Percentiles rank a stretch among this genome's conserved stretches.
phyloP scores from a whole-genome alignment of 495 filamentous ascomycete species.

The Pseudomonodictys pantanalensis region DNA sequence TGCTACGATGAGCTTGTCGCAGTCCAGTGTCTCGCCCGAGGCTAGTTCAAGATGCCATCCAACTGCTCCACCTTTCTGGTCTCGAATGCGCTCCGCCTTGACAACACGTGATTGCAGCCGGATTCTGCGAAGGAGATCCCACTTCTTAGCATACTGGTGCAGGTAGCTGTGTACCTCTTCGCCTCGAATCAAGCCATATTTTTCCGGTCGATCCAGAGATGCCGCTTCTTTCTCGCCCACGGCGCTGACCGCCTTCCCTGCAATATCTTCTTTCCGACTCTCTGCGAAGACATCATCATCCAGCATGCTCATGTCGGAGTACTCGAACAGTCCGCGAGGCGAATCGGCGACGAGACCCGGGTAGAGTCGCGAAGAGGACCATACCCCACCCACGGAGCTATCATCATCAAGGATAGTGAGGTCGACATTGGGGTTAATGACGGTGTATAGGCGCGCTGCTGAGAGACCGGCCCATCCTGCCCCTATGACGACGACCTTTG shows the following conservation, averaged over 20 bases:
- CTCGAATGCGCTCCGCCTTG: background rate
- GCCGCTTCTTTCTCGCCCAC: background rate
- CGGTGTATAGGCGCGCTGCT: conserved; percentile 8
- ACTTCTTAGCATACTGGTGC: conserved; percentile 9
- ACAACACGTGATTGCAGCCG: background rate
- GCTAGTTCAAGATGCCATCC: conserved; percentile 1
- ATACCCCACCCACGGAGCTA: conserved; percentile 12
- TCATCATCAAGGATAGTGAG: conserved; percentile 22
- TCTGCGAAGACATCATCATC: conserved; percentile 1
- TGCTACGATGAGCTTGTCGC: conserved; percentile 17
- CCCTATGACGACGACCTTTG: conserved; percentile 11
- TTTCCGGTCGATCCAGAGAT: background rate
- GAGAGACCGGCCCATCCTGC: conserved; percentile 7
- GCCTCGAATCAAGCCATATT: conserved; percentile 3
- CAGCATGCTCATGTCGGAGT: conserved; percentile 11
- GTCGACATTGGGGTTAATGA: conserved; percentile 3
- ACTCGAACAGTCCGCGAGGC: conserved; percentile 13
- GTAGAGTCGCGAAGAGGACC: conserved; percentile 8
- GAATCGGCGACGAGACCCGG: conserved; percentile 13
- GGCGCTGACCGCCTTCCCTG: background rate
- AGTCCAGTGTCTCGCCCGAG: background rate
- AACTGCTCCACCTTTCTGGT: background rate
- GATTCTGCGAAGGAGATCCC: conserved; percentile 8
- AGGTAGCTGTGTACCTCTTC: conserved; percentile 11
- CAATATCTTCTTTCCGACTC: background rate